Base-by-base conservation (phyloP, 345 rosid genomes). In the Excoecaria cochinchinensis region DNA sequence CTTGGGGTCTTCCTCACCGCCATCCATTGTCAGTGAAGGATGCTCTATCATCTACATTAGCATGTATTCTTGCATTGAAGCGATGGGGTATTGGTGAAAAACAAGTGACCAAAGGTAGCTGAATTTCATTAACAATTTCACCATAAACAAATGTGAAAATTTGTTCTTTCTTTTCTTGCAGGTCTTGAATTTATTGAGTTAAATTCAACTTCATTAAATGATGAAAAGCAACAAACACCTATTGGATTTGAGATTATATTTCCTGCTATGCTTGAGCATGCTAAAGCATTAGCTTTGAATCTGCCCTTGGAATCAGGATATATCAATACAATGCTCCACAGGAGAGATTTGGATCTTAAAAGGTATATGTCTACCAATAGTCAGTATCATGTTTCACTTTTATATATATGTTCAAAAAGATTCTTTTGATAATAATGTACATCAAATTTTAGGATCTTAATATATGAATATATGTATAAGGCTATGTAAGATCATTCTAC, bases 231-330 rank as follows among this genome's bases (percentile, higher is more conserved):
- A 60, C 78, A 74, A 67, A 78, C 82, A 1, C 97, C 97, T 7
- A 63, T 85, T 58, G 98, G 98, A 67, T 94, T 92, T 78, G 89
- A 92, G 78, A 86, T 90, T 74, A 87, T 89, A 82, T 90, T 94
- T 80, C 84, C 98, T 38, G 91, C 90, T 71, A 90, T 94, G 97
- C 81, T 94, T 65, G 92, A 89, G 61, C 85, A 79, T 77, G 95
- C 97, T 69, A 85, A 77, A 84, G 82, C 79, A 24, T 75, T 92
- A 86, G 81, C 85, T 67, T 82, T 94, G 86, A 84, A 70, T 68
- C 81, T 94, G 47, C 97, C 95, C 38, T 71, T 92, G 84, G 74
- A 67, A 68, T 73, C 90, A 24, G 72, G 74, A 15, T 87, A 85
- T 67, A 74, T 82, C 1, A 87, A 87, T 77, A 75, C 79, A 71